Evolutionary conservation across 495 filamentous ascomycete genomes (phyloP).

Genomic region (Immersiella caudata): DNA sequence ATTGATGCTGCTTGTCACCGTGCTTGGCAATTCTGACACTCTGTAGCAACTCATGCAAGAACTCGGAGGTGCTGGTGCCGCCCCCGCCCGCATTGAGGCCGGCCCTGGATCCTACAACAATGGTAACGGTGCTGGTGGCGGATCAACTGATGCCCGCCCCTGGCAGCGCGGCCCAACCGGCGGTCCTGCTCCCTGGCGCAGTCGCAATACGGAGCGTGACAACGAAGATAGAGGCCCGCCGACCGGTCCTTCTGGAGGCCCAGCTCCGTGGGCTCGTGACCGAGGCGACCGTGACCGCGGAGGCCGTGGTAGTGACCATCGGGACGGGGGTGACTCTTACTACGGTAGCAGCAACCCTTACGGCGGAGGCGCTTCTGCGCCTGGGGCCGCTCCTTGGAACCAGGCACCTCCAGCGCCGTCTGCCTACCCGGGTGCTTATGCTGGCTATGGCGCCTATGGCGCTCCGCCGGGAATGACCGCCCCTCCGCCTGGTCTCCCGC

Average conservation of each 20-base stretch:
- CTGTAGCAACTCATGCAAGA: conserved; percentile 94
- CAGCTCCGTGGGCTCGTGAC: conserved; percentile 25
- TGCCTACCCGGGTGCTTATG: conserved; percentile 58
- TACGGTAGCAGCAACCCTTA: conserved; percentile 50
- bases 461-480: conserved; percentile 61
- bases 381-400: conserved; percentile 71
- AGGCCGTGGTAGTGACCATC: conserved; percentile 27
- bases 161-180: conserved; percentile 92
- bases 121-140: conserved; percentile 39
- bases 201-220: conserved; percentile 47
- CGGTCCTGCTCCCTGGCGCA: conserved; percentile 78
- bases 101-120: conserved; percentile 66
- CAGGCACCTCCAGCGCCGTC: conserved; percentile 60
- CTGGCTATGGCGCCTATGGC: conserved; percentile 61
- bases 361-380: conserved; percentile 42
- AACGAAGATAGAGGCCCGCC: conserved; percentile 39
- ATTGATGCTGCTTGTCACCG: conserved; percentile 2
- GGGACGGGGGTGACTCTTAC: conserved; percentile 49
- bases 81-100: conserved; percentile 83
- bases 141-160: conserved; percentile 67
- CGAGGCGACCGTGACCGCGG: conserved; percentile 30
- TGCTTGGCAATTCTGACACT: conserved; percentile 38
- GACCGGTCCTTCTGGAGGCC: conserved; percentile 18
- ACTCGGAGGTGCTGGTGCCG: conserved; percentile 69
- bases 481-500: conserved; percentile 58